A percentile compares a stretch with the other conserved stretches of the same genome.
These are phyloP conservation scores for Speleostelium caveatum DNA, from an alignment of 78 protist species.

Conservation along the genomic window DNA sequence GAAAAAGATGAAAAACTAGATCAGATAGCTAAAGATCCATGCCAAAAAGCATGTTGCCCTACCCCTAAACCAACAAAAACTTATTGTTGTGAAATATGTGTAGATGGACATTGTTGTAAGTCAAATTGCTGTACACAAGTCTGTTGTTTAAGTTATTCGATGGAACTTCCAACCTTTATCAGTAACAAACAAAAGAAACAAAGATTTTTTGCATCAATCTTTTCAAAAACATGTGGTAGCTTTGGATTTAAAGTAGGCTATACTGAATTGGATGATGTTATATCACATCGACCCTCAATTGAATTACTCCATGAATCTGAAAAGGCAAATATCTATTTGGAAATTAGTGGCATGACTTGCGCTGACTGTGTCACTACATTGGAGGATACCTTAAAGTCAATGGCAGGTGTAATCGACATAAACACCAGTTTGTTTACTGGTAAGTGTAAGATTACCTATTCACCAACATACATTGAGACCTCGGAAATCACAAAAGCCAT, in stretches of 20 bases:
- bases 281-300: not conserved
- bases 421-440: conserved; percentile 23
- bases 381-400: conserved; percentile 2
- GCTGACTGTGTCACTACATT: conserved; percentile 50
- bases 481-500: conserved; percentile 5
- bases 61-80: not conserved
- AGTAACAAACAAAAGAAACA: not conserved
- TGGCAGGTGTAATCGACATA: conserved; percentile 17
- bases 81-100: conserved; percentile 52
- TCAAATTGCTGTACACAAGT: conserved; percentile 22
- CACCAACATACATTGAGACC: not conserved
- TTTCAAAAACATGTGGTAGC: conserved; percentile 40
- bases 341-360: conserved; percentile 42
- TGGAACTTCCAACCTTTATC: conserved; percentile 10
- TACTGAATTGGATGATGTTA: not conserved
- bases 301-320: not conserved
- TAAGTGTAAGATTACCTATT: conserved; percentile 20
- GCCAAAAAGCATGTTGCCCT: not conserved
- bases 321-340: not conserved
- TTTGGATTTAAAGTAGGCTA: conserved; percentile 43
- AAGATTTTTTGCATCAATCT: conserved; percentile 29
- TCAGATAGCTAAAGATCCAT: not conserved
- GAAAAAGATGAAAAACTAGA: not conserved
- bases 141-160: conserved; percentile 23
- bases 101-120: conserved; percentile 40